Evolutionary conservation across 768 basidiomycete genomes (phyloP).

Genomic region (Mycena filopes): DNA sequence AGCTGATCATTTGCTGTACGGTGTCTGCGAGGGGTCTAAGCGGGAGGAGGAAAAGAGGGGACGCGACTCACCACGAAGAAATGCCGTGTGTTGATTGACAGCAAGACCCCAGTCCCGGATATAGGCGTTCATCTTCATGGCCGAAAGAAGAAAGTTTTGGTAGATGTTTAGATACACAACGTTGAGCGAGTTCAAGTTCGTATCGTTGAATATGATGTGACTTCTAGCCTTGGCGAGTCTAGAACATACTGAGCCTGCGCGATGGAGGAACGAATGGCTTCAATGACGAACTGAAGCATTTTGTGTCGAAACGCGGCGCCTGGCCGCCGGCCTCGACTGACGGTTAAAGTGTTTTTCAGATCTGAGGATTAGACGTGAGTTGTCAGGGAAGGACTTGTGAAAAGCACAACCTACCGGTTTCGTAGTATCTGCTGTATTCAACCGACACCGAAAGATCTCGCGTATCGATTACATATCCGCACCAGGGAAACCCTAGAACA

Average conservation of each 20-base stretch:
- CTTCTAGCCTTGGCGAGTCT: constrained; percentile 79
- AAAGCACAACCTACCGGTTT: constrained; percentile 56
- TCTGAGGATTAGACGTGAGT: constrained; percentile 49
- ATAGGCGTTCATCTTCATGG: constrained; percentile 90
- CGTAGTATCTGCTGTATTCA: constrained; percentile 79
- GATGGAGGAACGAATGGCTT: not conserved
- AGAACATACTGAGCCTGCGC: constrained; percentile 21
- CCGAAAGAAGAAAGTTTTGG: constrained; percentile 83
- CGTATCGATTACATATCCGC: constrained; percentile 86
- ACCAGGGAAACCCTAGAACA: constrained; percentile 88
- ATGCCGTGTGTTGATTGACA: constrained; percentile 54
- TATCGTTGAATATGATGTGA: constrained; percentile 86
- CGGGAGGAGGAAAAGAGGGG: not conserved
- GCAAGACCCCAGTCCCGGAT: constrained; percentile 68
- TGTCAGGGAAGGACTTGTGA: not conserved
- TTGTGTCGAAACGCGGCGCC: constrained; percentile 74
- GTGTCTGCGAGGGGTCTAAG: constrained; percentile 55
- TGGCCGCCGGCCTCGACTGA: constrained; percentile 71
- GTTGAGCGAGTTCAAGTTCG: constrained; percentile 67
- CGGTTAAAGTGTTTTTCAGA: constrained; percentile 74
- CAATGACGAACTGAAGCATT: constrained; percentile 71
- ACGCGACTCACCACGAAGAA: constrained; percentile 63
- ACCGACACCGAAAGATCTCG: constrained; percentile 78
- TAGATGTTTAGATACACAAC: constrained; percentile 86
- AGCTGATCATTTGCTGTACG: constrained; percentile 69